Evolutionary conservation across 371 early-diverging fungal genomes (phyloP).

Genomic region (Thermomucor indicae-seudaticae): DNA sequence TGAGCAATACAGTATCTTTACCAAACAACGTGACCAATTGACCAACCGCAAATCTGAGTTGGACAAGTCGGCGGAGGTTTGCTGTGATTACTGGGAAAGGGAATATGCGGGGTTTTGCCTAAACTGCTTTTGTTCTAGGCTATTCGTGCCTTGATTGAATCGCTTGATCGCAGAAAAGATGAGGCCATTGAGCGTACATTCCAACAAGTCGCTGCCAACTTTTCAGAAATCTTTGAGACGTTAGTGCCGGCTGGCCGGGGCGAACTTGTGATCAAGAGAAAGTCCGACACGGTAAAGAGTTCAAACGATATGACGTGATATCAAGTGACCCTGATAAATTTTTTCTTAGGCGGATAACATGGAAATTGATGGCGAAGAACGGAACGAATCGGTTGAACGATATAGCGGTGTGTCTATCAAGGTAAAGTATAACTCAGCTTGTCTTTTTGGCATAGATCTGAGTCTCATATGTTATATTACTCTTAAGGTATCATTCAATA

Average conservation of each 20-base stretch:
- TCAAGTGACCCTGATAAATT: too few species aligned
- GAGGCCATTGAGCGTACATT: conserved; percentile 97
- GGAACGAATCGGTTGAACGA: conserved; percentile 58
- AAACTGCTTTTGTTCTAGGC: too few species aligned
- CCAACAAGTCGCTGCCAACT: conserved; percentile 85
- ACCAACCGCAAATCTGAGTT: conserved; percentile 81
- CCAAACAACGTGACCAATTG: conserved; percentile 83
- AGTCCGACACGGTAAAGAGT: conserved; percentile 1
- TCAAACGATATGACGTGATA: not conserved
- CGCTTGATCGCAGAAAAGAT: conserved; percentile 93
- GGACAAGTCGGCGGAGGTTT: conserved; percentile 75
- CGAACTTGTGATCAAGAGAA: conserved; percentile 79
- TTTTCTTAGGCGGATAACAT: conserved; percentile 23
- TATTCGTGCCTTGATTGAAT: conserved; percentile 82
- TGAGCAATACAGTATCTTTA: conserved; percentile 94
- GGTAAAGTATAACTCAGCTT: too few species aligned
- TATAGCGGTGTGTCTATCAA: conserved; percentile 93
- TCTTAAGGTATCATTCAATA: conserved; percentile 77
- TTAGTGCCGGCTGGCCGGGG: conserved; percentile 92
- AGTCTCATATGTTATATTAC: not conserved
- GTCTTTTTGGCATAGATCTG: not conserved
- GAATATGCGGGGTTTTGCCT: too few species aligned
- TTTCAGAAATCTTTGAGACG: conserved; percentile 84
- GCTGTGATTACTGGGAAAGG: too few species aligned
- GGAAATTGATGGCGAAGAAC: conserved; percentile 41